Base-by-base conservation (phyloP, 1,284 basidiomycete species). In the Puccinia horiana region DNA sequence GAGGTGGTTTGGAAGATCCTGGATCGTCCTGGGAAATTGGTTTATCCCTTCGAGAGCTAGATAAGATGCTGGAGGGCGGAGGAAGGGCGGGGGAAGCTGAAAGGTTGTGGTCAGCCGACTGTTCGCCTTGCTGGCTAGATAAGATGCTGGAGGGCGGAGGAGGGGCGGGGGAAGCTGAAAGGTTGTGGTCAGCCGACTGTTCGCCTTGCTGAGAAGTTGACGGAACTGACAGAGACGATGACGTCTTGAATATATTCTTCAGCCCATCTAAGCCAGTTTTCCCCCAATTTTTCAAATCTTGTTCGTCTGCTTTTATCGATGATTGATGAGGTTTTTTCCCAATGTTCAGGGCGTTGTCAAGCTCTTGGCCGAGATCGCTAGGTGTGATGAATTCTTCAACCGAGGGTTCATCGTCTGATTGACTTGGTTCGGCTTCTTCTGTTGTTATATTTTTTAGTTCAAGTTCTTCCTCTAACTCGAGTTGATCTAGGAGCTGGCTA, bases 401-500 rank as follows among this genome's bases (percentile, higher is more conserved):
- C 20, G 32, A 42, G 0, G 18, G 23, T 44, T 63, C 75, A 29
- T 77, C 61, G n/a, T 49, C 44, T n/a, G 32, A 42, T 73, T 80
- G 35, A 32, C 23, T 63, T 49, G 32, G 32, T 35, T 52, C 23
- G 23, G 47, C 37, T 16, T 73, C 52, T 54, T 70, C 40, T 29
- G 40, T 12, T 58, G 52, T 0, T 47, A 8, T 29, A 37, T 56
- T 69, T 26, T 73, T 44, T 12, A 9, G 29, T 61, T 72, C 52
- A 3, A 40, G 23, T 70, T 70, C 49, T 80, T 80, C 79, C 63
- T 81, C 79, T n/a, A 63, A 32, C 52, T 81, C 80, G 54, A 81
- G 32, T 74, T 63, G 20, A 65, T 81, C 70, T n/a, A 81, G 44
- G 11, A 81, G 0, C 35, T 65, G 40, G 32, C n/a, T 42, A 40